Percentiles rank a stretch among this genome's conserved stretches.
These are phyloP conservation scores for Pueraria montana DNA, from an alignment of 306 rosid species.

Conservation along the genomic window DNA sequence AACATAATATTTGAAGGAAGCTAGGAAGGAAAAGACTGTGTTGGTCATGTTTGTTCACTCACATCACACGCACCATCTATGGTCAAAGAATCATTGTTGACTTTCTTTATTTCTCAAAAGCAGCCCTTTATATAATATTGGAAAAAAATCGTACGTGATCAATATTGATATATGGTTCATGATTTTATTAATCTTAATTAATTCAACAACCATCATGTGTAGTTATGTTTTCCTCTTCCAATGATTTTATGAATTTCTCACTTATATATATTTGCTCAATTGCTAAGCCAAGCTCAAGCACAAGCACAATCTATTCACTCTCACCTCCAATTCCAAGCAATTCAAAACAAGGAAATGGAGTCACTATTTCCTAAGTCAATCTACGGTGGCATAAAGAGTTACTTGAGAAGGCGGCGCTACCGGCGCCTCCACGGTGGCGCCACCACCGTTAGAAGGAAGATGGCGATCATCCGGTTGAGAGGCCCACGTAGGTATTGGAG, in stretches of 20 bases:
- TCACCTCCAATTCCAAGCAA: neutral
- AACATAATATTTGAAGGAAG: neutral
- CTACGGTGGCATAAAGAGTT: conserved; percentile 44
- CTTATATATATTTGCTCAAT: conserved; percentile 5
- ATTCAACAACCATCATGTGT: neutral
- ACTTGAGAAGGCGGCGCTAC: conserved; percentile 54
- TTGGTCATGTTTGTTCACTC: conserved; percentile 22
- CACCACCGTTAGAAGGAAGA: conserved; percentile 40
- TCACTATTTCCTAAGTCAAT: conserved; percentile 45
- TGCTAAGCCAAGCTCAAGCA: neutral
- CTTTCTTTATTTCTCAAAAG: conserved; percentile 14
- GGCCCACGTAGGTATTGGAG: conserved; percentile 55
- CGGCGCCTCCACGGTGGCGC: conserved; percentile 35
- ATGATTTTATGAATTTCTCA: neutral
- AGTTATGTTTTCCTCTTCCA: neutral
- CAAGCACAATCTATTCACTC: neutral
- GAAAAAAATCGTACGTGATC: neutral
- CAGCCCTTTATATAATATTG: conserved; percentile 4
- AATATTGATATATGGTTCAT: neutral
- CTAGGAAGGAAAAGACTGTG: neutral
- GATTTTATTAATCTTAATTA: neutral
- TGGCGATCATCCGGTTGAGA: conserved; percentile 36
- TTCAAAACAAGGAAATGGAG: conserved; percentile 46
- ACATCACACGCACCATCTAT: neutral
- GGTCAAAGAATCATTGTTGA: conserved; percentile 27